Evolutionary conservation across 2,329 filamentous ascomycete species (phyloP).

Genomic region (Colletotrichum neosansevieriae): DNA sequence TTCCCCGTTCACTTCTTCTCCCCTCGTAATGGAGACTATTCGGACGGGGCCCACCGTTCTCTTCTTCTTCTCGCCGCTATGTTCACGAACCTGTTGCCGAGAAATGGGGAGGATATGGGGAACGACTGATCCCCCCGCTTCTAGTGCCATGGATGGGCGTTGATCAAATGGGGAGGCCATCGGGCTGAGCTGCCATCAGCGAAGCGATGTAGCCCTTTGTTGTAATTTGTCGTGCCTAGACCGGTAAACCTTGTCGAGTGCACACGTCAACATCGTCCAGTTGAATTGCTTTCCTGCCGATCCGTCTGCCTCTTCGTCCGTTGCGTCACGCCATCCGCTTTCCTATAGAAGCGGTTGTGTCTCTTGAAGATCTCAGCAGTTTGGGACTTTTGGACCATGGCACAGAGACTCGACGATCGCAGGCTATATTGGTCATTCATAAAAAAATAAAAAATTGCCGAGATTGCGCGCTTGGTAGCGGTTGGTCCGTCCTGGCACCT

Average conservation of each 20-base stretch:
- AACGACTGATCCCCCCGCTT: conserved; percentile 25
- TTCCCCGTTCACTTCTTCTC: conserved; percentile 13
- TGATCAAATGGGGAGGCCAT: conserved; percentile 18
- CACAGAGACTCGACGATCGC: not conserved
- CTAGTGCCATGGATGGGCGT: conserved; percentile 12
- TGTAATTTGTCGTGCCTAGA: conserved; percentile 23
- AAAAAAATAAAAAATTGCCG: too few species aligned
- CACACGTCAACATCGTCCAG: conserved; percentile 17
- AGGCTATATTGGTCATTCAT: not conserved
- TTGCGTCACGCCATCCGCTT: conserved; percentile 22
- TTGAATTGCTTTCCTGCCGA: conserved; percentile 17
- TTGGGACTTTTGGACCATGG: not conserved
- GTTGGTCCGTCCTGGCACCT: not conserved
- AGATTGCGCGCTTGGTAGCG: conserved; percentile 5
- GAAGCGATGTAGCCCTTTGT: conserved; percentile 38
- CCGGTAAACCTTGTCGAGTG: conserved; percentile 22
- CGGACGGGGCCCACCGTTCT: not conserved
- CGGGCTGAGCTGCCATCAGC: conserved; percentile 37
- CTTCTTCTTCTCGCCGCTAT: not conserved
- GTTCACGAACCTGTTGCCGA: conserved; percentile 12
- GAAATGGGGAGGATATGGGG: conserved; percentile 19
- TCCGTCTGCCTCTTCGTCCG: conserved; percentile 17
- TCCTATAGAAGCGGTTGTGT: not conserved
- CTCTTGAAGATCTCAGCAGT: not conserved
- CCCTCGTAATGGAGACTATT: conserved; percentile 7